Evolutionary conservation across 2,329 filamentous ascomycete genomes (phyloP).

Genomic region (Thelonectria rubi): DNA sequence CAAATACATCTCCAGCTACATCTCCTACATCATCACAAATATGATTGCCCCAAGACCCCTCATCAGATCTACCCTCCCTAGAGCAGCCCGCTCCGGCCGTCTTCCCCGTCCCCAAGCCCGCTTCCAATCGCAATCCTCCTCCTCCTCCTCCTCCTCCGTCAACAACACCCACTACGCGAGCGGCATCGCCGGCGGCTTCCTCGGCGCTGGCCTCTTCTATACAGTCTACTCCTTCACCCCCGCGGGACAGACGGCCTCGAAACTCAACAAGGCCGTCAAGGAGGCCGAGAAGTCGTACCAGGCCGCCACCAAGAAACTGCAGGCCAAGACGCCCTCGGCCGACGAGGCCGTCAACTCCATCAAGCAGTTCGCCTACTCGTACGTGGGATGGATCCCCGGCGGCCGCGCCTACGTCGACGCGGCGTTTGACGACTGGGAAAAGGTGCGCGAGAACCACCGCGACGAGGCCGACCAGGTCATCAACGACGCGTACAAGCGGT

Average conservation of each 20-base stretch:
- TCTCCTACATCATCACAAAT: slow-evolving; percentile 2
- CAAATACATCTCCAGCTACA: background rate
- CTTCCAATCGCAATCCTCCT: slow-evolving; percentile 52
- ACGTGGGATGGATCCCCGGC: slow-evolving; percentile 77
- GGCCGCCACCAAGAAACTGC: slow-evolving; percentile 66
- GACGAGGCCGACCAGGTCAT: slow-evolving; percentile 76
- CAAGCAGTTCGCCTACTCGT: slow-evolving; percentile 71
- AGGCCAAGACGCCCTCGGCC: slow-evolving; percentile 69
- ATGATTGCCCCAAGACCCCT: slow-evolving; percentile 47
- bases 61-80: slow-evolving; percentile 40
- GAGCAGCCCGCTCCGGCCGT: slow-evolving; percentile 41
- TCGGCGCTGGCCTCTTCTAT: slow-evolving; percentile 54
- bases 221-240: slow-evolving; percentile 56
- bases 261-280: slow-evolving; percentile 58
- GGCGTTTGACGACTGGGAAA: slow-evolving; percentile 76
- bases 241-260: slow-evolving; percentile 51
- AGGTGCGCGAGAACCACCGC: slow-evolving; percentile 71
- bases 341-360: slow-evolving; percentile 74
- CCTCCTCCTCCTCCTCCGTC: slow-evolving; percentile 30
- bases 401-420: slow-evolving; percentile 73
- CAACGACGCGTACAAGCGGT: slow-evolving; percentile 71
- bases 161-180: slow-evolving; percentile 49
- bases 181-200: slow-evolving; percentile 56
- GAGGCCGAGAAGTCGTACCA: slow-evolving; percentile 70
- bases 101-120: slow-evolving; percentile 46